These are phyloP conservation scores for Protomyces lactucae-debilis DNA, from an alignment of 1,139 yeast species.

Conservation along the genomic window DNA sequence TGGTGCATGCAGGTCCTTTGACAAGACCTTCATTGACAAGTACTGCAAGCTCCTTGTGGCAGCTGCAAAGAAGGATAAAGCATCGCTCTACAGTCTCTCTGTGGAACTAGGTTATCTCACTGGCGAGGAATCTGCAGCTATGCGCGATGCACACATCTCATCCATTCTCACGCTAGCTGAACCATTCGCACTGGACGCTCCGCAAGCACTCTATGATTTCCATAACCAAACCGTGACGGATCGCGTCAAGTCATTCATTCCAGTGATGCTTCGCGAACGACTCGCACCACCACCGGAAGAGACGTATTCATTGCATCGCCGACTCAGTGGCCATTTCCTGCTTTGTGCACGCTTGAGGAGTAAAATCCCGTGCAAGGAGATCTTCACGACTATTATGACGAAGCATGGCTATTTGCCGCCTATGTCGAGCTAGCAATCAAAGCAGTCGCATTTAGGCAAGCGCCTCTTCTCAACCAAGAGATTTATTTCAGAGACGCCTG, in stretches of 20 bases:
- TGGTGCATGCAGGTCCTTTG: conserved; percentile 86
- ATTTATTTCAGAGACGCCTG: neutral
- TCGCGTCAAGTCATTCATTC: conserved; percentile 78
- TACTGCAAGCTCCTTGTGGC: conserved; percentile 72
- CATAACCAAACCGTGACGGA: conserved; percentile 85
- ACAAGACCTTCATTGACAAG: conserved; percentile 59
- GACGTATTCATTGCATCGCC: conserved; percentile 89
- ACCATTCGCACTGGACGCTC: conserved; percentile 61
- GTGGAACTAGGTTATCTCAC: conserved; percentile 79
- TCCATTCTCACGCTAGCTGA: conserved; percentile 88
- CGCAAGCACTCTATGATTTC: conserved; percentile 55
- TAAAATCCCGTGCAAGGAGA: conserved; percentile 69
- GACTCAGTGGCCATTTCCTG: conserved; percentile 87
- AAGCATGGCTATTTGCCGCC: conserved; percentile 10
- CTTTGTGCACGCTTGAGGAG: conserved; percentile 84
- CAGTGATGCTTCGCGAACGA: conserved; percentile 84
- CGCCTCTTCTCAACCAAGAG: neutral
- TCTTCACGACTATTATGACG: conserved; percentile 68
- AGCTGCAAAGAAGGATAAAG: conserved; percentile 66
- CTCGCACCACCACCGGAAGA: conserved; percentile 98
- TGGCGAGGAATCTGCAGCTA: conserved; percentile 54
- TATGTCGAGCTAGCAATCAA: neutral
- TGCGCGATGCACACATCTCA: conserved; percentile 90
- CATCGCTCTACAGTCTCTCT: conserved; percentile 60
- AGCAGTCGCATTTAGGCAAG: neutral